Evolutionary conservation across 1,284 basidiomycete species (phyloP), one percentile per base, ranked within the genome.

Genomic region (Salmacisia buchloeana): DNA sequence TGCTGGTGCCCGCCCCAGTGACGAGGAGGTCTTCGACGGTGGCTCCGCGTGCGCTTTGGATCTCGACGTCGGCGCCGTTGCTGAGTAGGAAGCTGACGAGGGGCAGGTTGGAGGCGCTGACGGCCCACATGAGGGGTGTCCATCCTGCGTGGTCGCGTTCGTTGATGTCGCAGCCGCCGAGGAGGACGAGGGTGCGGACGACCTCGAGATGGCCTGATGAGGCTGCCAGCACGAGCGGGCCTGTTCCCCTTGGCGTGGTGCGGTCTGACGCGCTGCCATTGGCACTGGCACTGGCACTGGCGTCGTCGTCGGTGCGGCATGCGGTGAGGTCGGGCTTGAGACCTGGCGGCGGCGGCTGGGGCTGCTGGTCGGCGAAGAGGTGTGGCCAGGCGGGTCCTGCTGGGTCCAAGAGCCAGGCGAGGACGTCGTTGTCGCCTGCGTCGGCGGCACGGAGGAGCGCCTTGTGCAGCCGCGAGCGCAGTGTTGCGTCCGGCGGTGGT

Each of bases 71-170:
- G 23, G 74, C 73, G 43, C 93, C 92, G 71, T 92, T 90, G 18
- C 91, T 94, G 81, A 97, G 88, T 29, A 98, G 84, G 83, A 92
- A 90, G 0, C 92, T 91, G 36, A 97, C 87, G 18, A 97, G 83
- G 0, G 93, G 93, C 5, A 94, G 89, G 36, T 94, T 92, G 13
- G 92, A 88, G 54, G 91, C 83, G 62, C 97, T 82, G 15, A 89
- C 90, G 10, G 94, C 92, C 82, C 94, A 90, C 78, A 97, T 94
- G n/a, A 98, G 83, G 1, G 94, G 88, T 2, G 91, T 93, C 94
- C 94, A 97, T 43, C 94, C 93, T 64, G 86, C 91, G 92, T 74
- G 10, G 25, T 76, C 74, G 9, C 72, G 59, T 41, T 76, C 74
- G 33, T 76, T 68, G 36, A 76, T 61, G 27, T 71, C 65, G 25